These are phyloP conservation scores for Heritiera littoralis DNA, from an alignment of 345 rosid genomes.

Conservation along the genomic window DNA sequence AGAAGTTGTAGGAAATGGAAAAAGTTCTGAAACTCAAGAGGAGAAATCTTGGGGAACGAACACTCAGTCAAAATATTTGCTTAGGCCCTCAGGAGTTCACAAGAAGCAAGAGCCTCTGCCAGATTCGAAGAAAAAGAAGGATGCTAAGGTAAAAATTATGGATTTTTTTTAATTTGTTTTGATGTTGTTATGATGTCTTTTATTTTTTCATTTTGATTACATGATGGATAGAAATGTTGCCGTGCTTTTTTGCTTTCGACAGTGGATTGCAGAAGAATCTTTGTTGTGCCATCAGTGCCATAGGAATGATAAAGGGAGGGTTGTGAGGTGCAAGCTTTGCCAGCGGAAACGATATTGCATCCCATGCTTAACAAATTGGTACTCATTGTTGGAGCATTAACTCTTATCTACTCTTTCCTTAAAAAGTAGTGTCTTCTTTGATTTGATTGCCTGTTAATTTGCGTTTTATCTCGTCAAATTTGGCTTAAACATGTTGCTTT, in stretches of 20 bases:
- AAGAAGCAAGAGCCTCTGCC: slow-evolving; percentile 7
- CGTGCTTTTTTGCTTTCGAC: not conserved
- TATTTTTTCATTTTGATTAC: too few species aligned
- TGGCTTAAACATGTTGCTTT: too few species aligned
- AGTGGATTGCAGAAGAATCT: slow-evolving; percentile 17
- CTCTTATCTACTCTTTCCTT: too few species aligned
- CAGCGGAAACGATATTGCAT: slow-evolving; percentile 50
- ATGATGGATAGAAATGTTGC: not conserved
- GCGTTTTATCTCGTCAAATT: too few species aligned
- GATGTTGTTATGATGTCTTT: not conserved
- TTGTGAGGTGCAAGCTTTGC: slow-evolving; percentile 51
- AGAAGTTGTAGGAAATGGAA: not conserved
- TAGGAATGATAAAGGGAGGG: slow-evolving; percentile 48
- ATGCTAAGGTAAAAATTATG: not conserved
- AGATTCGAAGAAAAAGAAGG: not conserved
- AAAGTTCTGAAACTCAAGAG: not conserved
- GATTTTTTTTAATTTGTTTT: too few species aligned
- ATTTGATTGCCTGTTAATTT: too few species aligned
- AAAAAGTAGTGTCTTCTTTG: too few species aligned
- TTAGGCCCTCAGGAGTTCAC: not conserved
- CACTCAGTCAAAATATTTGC: not conserved
- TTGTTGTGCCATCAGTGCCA: slow-evolving; percentile 70
- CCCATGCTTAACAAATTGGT: slow-evolving; percentile 46
- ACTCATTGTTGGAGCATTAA: too few species aligned
- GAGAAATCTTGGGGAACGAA: not conserved